Conservation (phyloP, 1,139 yeast species). For the Kodamaea arcana region DNA sequence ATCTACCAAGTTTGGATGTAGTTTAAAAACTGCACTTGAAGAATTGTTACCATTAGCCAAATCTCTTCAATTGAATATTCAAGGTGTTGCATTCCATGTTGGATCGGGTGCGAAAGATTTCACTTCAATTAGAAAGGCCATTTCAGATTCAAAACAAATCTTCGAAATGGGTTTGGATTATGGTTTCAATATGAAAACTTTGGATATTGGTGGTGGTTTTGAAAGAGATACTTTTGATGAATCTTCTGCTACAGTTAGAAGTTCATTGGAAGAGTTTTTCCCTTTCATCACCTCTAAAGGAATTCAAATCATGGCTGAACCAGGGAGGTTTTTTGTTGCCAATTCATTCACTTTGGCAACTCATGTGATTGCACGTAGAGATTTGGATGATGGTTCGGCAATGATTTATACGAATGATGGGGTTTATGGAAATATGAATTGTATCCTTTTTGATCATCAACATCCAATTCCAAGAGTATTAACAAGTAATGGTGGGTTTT, state of each 20-base stretch:
- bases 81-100: conserved; percentile 92
- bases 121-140: conserved; percentile 64
- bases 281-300: conserved; percentile 35
- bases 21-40: conserved; percentile 48
- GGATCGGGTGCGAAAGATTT: conserved; percentile 91
- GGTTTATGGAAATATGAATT: conserved; percentile 91
- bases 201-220: conserved; percentile 96
- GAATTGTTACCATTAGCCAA: conserved; percentile 60
- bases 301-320: conserved; percentile 78
- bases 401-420: conserved; percentile 89
- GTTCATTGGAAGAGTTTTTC: conserved; percentile 56
- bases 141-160: conserved; percentile 65
- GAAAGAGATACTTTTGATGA: conserved; percentile 60
- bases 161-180: conserved; percentile 53
- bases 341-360: conserved; percentile 82
- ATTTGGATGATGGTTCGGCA: conserved; percentile 34
- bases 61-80: conserved; percentile 57
- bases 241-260: conserved; percentile 57
- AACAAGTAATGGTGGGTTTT: conserved; percentile 48
- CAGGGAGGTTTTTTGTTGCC: conserved; percentile 89
- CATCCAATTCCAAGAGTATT: conserved; percentile 67
- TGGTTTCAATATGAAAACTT: conserved; percentile 37
- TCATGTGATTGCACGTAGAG: conserved; percentile 80
- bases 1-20: conserved; percentile 87
- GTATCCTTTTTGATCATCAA: conserved; percentile 91